Base-by-base conservation (phyloP, 179 eudicot genomes). In the Beta corolliflora region DNA sequence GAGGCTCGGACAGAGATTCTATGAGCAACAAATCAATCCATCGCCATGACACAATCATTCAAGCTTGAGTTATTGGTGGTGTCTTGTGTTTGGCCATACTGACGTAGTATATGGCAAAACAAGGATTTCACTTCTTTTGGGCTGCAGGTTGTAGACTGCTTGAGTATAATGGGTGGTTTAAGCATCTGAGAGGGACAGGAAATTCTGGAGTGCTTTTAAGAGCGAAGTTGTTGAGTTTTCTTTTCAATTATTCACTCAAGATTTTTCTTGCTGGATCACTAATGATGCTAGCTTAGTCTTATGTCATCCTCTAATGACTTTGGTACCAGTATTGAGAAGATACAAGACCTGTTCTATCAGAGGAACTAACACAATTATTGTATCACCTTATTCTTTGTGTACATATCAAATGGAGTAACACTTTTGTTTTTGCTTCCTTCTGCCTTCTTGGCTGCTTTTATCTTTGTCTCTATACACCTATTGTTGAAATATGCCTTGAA, bases 1-100 rank as follows among this genome's bases (percentile, higher is more conserved):
- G 76, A 88, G 77, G 88, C 95, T 93, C 11, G 91, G 90, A 31
- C 87, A 92, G 81, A 86, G 91, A 76, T 81, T 93, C 65, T 71
- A 79, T 73, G 90, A 86, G 68, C 82, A 82, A 71, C 85, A 71
- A 61, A 75, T 81, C 69, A 80, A 31, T 64, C 61, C 15, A 73
- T 67, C 56, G 18, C 68, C 25, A 68, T 29, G 31, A 29, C 0
- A 68, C 3, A 15, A 1, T 44, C 18, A 15, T 14, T 44, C 52
- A 4, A 16, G 7, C 71, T 67, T 67, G 46, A 36, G n/a, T 6
- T 5, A 11, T 31, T 14, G 0, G 71, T 2, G 36, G 8, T 9
- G 0, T 7, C 5, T 65, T 18, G 71, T 67, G 71, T 21, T 67
- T 67, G 1, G 48, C 48, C 9, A 50, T 31, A 3, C 8, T 13